Percentiles rank a stretch among this genome's conserved stretches.
phyloP scores from a whole-genome alignment of 2,329 filamentous ascomycete genomes.

The Coniella lustricola region DNA sequence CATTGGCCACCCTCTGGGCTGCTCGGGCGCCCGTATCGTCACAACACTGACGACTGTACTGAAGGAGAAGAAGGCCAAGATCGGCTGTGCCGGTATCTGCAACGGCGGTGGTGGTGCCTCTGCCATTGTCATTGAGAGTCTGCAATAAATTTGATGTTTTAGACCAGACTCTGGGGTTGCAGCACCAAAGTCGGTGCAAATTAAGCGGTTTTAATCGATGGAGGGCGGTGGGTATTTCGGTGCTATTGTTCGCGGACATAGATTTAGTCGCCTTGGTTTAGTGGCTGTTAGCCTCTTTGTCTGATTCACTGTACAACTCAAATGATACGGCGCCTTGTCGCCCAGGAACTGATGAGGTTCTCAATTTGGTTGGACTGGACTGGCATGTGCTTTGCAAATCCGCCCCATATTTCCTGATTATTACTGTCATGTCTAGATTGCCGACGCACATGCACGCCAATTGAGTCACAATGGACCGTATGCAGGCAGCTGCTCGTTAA shows the following conservation, averaged over 20 bases:
- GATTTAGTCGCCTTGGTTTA: background rate
- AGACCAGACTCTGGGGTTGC: background rate
- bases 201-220: background rate
- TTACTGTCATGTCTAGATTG: too few relatives aligned
- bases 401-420: too few relatives aligned
- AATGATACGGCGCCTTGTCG: too few relatives aligned
- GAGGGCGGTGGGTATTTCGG: background rate
- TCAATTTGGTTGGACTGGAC: too few relatives aligned
- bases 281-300: background rate
- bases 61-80: slow-evolving; percentile 84
- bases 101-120: slow-evolving; percentile 96
- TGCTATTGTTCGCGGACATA: background rate
- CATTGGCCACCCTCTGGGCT: slow-evolving; percentile 89
- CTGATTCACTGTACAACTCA: background rate
- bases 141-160: slow-evolving; percentile 37
- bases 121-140: slow-evolving; percentile 80
- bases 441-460: too few relatives aligned
- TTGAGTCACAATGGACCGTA: too few relatives aligned
- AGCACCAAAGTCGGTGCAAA: background rate
- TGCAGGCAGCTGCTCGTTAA: too few relatives aligned
- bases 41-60: slow-evolving; percentile 85
- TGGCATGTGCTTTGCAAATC: too few relatives aligned
- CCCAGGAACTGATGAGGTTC: too few relatives aligned
- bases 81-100: slow-evolving; percentile 92
- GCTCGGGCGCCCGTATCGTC: slow-evolving; percentile 88